Evolutionary conservation across 169 alveolate species (phyloP).

Genomic region (Plasmodium falciparum): DNA sequence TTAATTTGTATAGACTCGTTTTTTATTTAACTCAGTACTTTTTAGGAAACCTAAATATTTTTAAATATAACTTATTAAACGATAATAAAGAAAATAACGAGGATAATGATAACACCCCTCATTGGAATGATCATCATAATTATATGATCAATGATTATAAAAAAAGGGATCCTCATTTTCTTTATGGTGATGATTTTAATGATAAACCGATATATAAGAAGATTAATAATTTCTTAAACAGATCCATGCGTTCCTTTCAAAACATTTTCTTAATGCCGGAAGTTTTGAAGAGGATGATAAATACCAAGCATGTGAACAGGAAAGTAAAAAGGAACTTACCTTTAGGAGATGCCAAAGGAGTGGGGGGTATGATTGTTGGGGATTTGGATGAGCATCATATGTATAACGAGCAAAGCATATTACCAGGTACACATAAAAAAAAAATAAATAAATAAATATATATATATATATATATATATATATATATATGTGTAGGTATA

Average conservation of each 20-base stretch:
- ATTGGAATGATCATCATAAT: not conserved
- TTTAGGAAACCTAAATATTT: slow-evolving; percentile 42
- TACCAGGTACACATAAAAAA: too few relatives aligned
- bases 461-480: too few relatives aligned
- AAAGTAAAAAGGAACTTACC: not conserved
- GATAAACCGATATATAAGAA: not conserved
- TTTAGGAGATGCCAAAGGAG: not conserved
- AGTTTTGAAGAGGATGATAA: slow-evolving; percentile 11
- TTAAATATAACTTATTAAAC: slow-evolving; percentile 9
- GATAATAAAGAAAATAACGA: not conserved
- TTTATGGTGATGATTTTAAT: too few relatives aligned
- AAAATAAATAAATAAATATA: too few relatives aligned
- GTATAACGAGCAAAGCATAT: too few relatives aligned
- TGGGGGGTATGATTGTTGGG: not conserved
- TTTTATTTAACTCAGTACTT: slow-evolving; percentile 62
- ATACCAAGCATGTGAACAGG: not conserved
- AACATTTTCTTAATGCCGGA: slow-evolving; percentile 40
- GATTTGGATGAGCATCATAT: too few relatives aligned
- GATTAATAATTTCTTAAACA: slow-evolving; percentile 20
- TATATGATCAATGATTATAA: not conserved
- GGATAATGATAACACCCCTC: not conserved
- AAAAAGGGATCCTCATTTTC: too few relatives aligned
- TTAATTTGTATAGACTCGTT: slow-evolving; percentile 36
- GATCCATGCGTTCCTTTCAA: slow-evolving; percentile 53
- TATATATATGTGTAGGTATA: too few relatives aligned